Base-by-base conservation (phyloP, 2,329 filamentous ascomycete genomes). In the Sarocladium oryzae region DNA sequence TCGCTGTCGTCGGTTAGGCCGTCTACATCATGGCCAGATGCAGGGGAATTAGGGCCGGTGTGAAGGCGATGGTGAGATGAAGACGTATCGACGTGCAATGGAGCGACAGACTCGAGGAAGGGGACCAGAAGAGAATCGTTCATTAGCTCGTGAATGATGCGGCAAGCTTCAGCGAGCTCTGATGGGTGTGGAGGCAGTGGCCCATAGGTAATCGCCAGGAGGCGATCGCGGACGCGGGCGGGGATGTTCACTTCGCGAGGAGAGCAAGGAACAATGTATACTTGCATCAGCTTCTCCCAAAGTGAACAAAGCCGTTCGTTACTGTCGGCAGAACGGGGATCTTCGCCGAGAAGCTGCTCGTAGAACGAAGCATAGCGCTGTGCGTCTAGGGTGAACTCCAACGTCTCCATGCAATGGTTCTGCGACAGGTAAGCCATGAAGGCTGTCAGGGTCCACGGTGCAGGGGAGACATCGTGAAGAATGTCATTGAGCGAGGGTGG, bases 341-440 rank as follows among this genome's bases (percentile, higher is more conserved):
- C 53, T 54, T 72, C 70, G 40, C 61, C 57, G 16, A 69, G 61
- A 33, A 73, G 65, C 53, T 78, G 70, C 21, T 67, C 62, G 58
- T 79, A 73, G 51, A 81, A 80, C 53, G 81, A 71, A 50, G 82
- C 79, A 65, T 97, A 99, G 54, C 89, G 81, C 53, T 90, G 87
- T 20, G 92, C 88, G 66, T 96, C 93, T 77, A 96, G 86, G 36
- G 91, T 96, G 67, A 99, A 99, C 65, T 97, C 93, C 35, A 99
- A 76, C 1, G 91, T 96, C 69, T 99, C 93, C 57, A 97, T 75
- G 65, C 93, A 99, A 69, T 97, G 92, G 62, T 97, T 97, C 63
- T 95, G 91, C 1, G 92, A 96, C 3, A 97, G 78, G 63, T 95
- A 97, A 52, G 91, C 91, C 82, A 93, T 97, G 69, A 97, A 97